Conservation (phyloP, 78 protist genomes). For the Anaeramoeba flamelloides region DNA sequence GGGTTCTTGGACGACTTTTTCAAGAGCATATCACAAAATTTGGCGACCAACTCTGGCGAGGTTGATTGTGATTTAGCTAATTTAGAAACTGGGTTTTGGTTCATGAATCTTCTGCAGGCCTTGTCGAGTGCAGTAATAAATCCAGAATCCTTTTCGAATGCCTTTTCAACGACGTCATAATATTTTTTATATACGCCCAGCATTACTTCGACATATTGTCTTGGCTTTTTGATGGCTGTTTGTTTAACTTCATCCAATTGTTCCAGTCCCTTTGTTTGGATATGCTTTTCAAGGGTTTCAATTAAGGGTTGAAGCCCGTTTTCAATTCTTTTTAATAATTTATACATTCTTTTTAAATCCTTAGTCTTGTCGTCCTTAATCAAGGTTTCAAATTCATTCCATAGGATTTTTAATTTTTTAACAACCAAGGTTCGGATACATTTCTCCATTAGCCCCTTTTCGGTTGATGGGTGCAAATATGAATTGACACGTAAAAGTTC, state of each 20-base stretch:
- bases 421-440: not conserved
- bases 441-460: slow-evolving; percentile 1
- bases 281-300: slow-evolving; percentile 40
- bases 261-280: slow-evolving; percentile 18
- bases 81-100: no score
- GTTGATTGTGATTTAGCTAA: slow-evolving; percentile 51
- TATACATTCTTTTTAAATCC: slow-evolving; percentile 35
- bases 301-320: slow-evolving; percentile 42
- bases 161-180: slow-evolving; percentile 18
- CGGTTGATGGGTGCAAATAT: slow-evolving; percentile 31
- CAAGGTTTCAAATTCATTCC: not conserved
- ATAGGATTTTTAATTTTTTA: slow-evolving; percentile 7
- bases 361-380: not conserved
- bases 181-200: slow-evolving; percentile 36
- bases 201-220: slow-evolving; percentile 49
- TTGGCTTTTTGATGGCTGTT: no score
- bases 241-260: no score
- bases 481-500: slow-evolving; percentile 36
- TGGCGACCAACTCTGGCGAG: no score
- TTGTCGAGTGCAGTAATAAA: slow-evolving; percentile 49
- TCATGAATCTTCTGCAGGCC: no score
- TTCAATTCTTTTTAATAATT: slow-evolving; percentile 35
- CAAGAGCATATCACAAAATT: no score
- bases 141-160: slow-evolving; percentile 36
- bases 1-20: no score